These are phyloP conservation scores for Hordeum marinum DNA, from an alignment of 176 grass and related monocot genomes.

Conservation along the genomic window DNA sequence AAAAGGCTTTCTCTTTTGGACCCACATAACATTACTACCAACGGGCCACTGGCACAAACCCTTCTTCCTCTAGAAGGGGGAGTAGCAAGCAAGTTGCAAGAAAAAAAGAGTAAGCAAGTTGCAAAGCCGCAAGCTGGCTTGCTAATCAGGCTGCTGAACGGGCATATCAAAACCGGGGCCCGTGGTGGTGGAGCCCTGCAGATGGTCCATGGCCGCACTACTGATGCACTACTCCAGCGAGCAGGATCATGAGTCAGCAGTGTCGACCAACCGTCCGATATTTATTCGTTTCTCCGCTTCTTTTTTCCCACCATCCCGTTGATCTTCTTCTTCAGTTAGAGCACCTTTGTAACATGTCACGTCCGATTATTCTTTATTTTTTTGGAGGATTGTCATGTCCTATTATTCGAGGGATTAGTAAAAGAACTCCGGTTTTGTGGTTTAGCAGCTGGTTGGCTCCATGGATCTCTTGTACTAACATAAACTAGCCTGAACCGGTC, in stretches of 20 bases:
- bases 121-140: constrained; percentile 6
- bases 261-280: not conserved
- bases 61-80: constrained; percentile 12
- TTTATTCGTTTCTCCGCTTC: not conserved
- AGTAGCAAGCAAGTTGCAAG: constrained; percentile 28
- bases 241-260: not conserved
- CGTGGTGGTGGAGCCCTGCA: not conserved
- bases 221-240: not conserved
- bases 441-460: not conserved
- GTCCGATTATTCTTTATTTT: constrained; percentile 19
- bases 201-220: not conserved
- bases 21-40: not conserved
- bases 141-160: not conserved
- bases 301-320: not conserved
- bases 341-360: not conserved
- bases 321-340: not conserved
- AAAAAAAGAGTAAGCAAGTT: constrained; percentile 27
- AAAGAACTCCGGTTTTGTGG: not conserved
- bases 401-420: not conserved
- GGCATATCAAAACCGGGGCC: not conserved
- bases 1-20: not conserved
- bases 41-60: not conserved
- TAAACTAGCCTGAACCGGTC: not conserved
- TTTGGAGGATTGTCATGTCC: too few relatives aligned
- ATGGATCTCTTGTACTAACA: not conserved